These are phyloP conservation scores for Metschnikowia sp. DNA, from an alignment of 805 yeast genomes.

Conservation along the genomic window DNA sequence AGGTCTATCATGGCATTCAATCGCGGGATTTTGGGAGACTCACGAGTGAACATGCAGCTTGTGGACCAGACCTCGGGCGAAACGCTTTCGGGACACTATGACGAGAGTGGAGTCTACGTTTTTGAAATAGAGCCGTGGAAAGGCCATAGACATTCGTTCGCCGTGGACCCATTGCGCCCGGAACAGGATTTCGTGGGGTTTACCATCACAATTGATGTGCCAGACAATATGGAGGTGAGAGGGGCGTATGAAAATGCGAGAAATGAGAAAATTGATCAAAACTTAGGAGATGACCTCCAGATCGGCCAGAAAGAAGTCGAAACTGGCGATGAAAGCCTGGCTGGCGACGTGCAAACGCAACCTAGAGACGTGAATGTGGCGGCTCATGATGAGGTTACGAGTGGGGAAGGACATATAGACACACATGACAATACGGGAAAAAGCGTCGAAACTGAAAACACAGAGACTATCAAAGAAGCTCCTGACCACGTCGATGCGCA, in stretches of 20 bases:
- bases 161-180: conserved; percentile 1
- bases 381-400: no score
- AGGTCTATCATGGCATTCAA: conserved; percentile 7
- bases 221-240: not conserved
- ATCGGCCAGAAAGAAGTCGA: no score
- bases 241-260: not conserved
- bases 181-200: conserved; percentile 6
- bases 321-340: no score
- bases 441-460: no score
- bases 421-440: no score
- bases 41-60: conserved; percentile 7
- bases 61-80: conserved; percentile 6
- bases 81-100: conserved; percentile 7
- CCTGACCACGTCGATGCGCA: no score
- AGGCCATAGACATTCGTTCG: not conserved
- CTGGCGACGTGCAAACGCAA: no score
- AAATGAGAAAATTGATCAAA: no score
- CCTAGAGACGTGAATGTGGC: no score
- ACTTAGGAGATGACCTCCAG: no score
- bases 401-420: no score
- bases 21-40: conserved; percentile 6
- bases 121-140: conserved; percentile 1
- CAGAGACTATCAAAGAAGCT: no score
- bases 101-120: conserved; percentile 3
- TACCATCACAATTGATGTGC: not conserved